These are phyloP conservation scores for Cenchrus purpureus DNA, from an alignment of 176 grass and related monocot genomes.

Conservation along the genomic window DNA sequence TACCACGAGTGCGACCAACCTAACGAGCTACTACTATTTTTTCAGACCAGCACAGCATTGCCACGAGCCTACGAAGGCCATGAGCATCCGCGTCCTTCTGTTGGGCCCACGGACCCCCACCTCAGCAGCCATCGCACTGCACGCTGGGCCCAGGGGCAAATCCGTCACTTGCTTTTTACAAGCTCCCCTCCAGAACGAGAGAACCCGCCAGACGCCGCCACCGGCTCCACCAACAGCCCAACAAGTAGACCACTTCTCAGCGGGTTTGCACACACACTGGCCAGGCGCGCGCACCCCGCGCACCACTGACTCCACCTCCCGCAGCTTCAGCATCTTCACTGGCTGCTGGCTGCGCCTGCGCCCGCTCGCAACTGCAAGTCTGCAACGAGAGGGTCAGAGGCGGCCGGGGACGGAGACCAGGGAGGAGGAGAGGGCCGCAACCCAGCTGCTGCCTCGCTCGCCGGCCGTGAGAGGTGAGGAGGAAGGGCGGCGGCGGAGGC, in stretches of 20 bases:
- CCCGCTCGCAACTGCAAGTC: slow-evolving; percentile 24
- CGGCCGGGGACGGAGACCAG: not conserved
- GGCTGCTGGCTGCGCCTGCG: not conserved
- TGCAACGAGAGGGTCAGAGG: not conserved
- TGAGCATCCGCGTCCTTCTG: not conserved
- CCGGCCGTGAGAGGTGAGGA: not conserved
- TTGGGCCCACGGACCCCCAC: not conserved
- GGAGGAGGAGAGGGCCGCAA: not conserved
- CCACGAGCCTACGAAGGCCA: not conserved
- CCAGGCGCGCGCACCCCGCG: not conserved
- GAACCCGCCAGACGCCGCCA: not conserved
- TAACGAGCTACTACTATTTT: not conserved
- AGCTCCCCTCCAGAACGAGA: not conserved
- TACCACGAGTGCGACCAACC: too few relatives aligned
- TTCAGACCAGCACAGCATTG: not conserved
- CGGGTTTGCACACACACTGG: slow-evolving; percentile 34
- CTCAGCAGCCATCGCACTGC: not conserved
- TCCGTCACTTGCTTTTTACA: slow-evolving; percentile 21
- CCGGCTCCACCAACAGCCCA: not conserved
- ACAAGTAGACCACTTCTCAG: slow-evolving; percentile 6
- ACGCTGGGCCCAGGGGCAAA: not conserved
- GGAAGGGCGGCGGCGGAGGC: not conserved
- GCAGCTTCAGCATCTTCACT: slow-evolving; percentile 20
- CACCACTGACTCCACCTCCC: not conserved
- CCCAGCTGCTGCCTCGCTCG: not conserved